Percentiles rank a stretch among this genome's conserved stretches.
phyloP scores from a whole-genome alignment of 257 asterid genomes.

The Gentiana macrophylla region DNA sequence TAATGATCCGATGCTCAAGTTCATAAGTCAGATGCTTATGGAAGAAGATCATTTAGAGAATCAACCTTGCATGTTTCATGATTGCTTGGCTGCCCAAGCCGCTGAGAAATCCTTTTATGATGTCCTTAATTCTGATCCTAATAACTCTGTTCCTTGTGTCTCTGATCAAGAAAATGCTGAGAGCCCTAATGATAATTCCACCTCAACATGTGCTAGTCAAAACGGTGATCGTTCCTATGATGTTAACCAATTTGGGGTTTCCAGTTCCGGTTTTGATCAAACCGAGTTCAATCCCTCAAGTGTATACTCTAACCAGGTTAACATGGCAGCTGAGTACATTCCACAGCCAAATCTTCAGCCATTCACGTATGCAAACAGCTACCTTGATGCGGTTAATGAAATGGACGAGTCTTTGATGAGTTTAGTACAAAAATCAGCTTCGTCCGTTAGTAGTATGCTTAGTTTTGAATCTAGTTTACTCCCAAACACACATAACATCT shows the following conservation, averaged over 20 bases:
- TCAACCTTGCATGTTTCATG: constrained; percentile 45
- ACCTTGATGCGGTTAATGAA: constrained; percentile 13
- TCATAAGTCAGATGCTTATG: constrained; percentile 53
- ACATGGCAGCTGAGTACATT: background rate
- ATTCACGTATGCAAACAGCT: constrained; percentile 10
- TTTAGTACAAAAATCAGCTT: constrained; percentile 7
- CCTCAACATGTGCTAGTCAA: background rate
- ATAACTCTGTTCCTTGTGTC: background rate
- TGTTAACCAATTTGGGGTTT: constrained; percentile 8
- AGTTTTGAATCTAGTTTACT: constrained; percentile 1
- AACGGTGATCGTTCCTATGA: constrained; percentile 12
- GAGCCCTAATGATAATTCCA: constrained; percentile 6
- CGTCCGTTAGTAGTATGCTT: background rate
- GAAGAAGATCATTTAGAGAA: constrained; percentile 54
- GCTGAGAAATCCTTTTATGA: constrained; percentile 50
- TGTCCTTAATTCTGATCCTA: constrained; percentile 17
- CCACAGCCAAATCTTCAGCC: constrained; percentile 7
- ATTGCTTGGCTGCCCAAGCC: constrained; percentile 53
- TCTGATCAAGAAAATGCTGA: constrained; percentile 2
- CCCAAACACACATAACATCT: background rate
- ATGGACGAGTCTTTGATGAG: constrained; percentile 14
- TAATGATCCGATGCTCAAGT: constrained; percentile 45
- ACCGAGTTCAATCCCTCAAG: constrained; percentile 5
- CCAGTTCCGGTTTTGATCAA: constrained; percentile 11
- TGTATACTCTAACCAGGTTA: background rate